Evolutionary conservation across 805 yeast genomes (phyloP).

Genomic region (Kodamaea lidongshanica): DNA sequence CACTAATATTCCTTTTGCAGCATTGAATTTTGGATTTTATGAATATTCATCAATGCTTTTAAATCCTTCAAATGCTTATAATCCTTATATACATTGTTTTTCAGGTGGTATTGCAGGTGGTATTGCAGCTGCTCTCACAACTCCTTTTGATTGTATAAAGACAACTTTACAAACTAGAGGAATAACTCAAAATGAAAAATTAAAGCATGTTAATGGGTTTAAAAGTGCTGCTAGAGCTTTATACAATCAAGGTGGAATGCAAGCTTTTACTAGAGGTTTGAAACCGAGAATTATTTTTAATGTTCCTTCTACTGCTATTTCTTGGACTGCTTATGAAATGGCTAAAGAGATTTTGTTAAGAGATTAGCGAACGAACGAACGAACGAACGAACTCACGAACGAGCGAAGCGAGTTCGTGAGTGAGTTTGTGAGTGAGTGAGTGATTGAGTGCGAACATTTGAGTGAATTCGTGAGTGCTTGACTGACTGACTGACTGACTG

Average conservation of each 20-base stretch:
- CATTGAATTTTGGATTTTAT: slow-evolving; percentile 87
- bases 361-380: too few species aligned
- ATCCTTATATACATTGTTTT: slow-evolving; percentile 86
- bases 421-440: too few species aligned
- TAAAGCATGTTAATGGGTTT: slow-evolving; percentile 60
- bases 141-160: slow-evolving; percentile 90
- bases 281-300: slow-evolving; percentile 88
- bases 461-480: too few species aligned
- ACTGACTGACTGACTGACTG: too few species aligned
- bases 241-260: slow-evolving; percentile 50
- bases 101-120: slow-evolving; percentile 95
- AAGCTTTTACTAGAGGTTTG: slow-evolving; percentile 77
- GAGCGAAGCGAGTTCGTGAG: too few species aligned
- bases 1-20: slow-evolving; percentile 92
- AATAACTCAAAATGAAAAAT: slow-evolving; percentile 38
- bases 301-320: slow-evolving; percentile 93
- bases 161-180: slow-evolving; percentile 85
- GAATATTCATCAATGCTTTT: slow-evolving; percentile 73
- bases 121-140: slow-evolving; percentile 88
- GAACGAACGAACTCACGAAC: too few species aligned
- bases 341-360: slow-evolving; percentile 66
- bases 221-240: slow-evolving; percentile 64
- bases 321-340: slow-evolving; percentile 98
- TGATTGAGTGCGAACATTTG: too few species aligned
- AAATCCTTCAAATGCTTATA: slow-evolving; percentile 73